phyloP scores from a whole-genome alignment of 208 protist species.

The Leishmania arabica region DNA sequence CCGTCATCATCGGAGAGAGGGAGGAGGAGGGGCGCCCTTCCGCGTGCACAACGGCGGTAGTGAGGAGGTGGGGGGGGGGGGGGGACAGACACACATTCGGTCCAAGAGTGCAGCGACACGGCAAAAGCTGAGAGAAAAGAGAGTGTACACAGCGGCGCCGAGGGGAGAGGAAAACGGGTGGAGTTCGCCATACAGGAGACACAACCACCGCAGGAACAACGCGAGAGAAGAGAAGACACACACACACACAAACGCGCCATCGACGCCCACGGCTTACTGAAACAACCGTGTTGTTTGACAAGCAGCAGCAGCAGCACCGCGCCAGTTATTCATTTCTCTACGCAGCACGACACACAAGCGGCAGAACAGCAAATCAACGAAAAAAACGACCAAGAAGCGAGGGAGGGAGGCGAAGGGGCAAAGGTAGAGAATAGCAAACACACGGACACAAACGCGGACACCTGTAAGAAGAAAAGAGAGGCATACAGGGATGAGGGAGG shows the following conservation, averaged over 20 bases:
- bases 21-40: not conserved
- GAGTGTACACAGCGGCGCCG: not conserved
- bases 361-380: not conserved
- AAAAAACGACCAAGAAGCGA: not conserved
- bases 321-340: not conserved
- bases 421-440: not conserved
- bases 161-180: not conserved
- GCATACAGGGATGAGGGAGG: slow-evolving; percentile 1
- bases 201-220: not conserved
- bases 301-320: not conserved
- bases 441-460: not conserved
- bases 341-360: not conserved
- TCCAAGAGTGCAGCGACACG: not conserved
- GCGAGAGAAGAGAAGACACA: not conserved
- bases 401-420: not conserved
- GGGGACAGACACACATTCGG: too few species aligned
- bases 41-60: not conserved
- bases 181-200: not conserved
- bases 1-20: not conserved
- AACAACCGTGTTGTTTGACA: not conserved
- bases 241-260: not conserved
- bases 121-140: not conserved
- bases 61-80: not conserved
- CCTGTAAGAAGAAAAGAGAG: not conserved
- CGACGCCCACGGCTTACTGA: not conserved